A percentile compares a stretch with the other conserved stretches of the same genome.
Evolutionary conservation across 768 basidiomycete genomes (phyloP).

Genomic region (Suillus variegatus): DNA sequence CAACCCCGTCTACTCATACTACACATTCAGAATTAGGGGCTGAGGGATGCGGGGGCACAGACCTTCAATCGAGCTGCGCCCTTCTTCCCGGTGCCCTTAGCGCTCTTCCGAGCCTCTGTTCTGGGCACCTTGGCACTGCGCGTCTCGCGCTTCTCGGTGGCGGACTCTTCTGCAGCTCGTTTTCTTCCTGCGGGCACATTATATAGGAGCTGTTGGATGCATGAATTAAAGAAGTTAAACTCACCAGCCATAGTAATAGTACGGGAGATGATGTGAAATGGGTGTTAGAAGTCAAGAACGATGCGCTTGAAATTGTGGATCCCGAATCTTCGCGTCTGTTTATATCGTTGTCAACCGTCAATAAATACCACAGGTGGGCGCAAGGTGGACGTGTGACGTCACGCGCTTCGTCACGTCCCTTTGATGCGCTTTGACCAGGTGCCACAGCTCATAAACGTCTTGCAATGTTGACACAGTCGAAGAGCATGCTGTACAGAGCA

Average conservation of each 20-base stretch:
- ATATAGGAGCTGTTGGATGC: constrained; percentile 13
- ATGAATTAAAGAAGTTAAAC: constrained; percentile 11
- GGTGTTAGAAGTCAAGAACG: constrained; percentile 9
- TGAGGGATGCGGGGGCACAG: constrained; percentile 12
- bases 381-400: constrained; percentile 31
- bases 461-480: neutral
- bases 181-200: constrained; percentile 39
- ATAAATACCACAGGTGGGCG: constrained; percentile 20
- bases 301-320: neutral
- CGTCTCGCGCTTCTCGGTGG: constrained; percentile 35
- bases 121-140: constrained; percentile 55
- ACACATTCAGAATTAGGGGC: constrained; percentile 7
- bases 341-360: constrained; percentile 20
- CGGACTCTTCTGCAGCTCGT: constrained; percentile 42
- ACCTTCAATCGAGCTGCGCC: constrained; percentile 51
- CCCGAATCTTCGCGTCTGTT: constrained; percentile 5
- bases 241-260: constrained; percentile 31
- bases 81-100: constrained; percentile 36
- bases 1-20: constrained; percentile 41
- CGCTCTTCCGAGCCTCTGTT: constrained; percentile 35
- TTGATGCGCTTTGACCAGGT: constrained; percentile 8
- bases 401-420: constrained; percentile 28
- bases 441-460: neutral
- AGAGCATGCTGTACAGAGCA: neutral
- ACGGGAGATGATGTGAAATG: constrained; percentile 1